These are phyloP conservation scores for Trichothecium sympodiale DNA, from an alignment of 2,329 filamentous ascomycete genomes.

Conservation along the genomic window DNA sequence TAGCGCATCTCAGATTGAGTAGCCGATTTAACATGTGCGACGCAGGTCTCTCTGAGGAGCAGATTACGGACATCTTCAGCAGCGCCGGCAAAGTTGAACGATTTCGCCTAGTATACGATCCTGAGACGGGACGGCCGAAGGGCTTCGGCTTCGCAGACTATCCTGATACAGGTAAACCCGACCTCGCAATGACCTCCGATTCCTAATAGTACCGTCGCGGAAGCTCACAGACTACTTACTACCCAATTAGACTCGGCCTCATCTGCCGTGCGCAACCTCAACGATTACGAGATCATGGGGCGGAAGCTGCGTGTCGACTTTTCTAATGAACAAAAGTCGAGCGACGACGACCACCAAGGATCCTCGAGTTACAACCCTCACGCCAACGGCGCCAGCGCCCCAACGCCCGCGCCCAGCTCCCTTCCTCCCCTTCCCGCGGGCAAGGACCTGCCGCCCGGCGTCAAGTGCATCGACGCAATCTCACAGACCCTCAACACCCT, in stretches of 20 bases:
- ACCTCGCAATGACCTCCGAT: not conserved
- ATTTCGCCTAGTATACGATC: conserved; percentile 90
- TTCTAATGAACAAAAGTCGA: conserved; percentile 77
- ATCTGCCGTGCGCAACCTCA: conserved; percentile 87
- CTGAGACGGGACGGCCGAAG: conserved; percentile 87
- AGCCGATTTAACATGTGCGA: not conserved
- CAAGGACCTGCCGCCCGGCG: conserved; percentile 69
- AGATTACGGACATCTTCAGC: conserved; percentile 88
- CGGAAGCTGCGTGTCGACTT: conserved; percentile 92
- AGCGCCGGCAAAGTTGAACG: conserved; percentile 82
- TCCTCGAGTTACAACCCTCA: conserved; percentile 12
- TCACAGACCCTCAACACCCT: conserved; percentile 81
- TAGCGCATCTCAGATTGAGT: not conserved
- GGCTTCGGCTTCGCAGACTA: conserved; percentile 97
- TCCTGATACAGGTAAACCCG: conserved; percentile 63
- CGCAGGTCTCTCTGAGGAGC: conserved; percentile 87
- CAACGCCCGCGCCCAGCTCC: conserved; percentile 29
- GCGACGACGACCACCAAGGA: conserved; percentile 43
- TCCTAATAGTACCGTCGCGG: not conserved
- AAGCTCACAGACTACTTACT: not conserved
- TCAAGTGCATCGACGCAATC: conserved; percentile 82
- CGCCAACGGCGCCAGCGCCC: conserved; percentile 20
- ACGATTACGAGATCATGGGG: conserved; percentile 91
- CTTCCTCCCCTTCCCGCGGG: conserved; percentile 78
- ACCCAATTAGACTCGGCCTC: conserved; percentile 57